Evolutionary conservation across 768 basidiomycete genomes (phyloP), one percentile per base, ranked within the genome.

Genomic region (Candolleomyces efflorescens): DNA sequence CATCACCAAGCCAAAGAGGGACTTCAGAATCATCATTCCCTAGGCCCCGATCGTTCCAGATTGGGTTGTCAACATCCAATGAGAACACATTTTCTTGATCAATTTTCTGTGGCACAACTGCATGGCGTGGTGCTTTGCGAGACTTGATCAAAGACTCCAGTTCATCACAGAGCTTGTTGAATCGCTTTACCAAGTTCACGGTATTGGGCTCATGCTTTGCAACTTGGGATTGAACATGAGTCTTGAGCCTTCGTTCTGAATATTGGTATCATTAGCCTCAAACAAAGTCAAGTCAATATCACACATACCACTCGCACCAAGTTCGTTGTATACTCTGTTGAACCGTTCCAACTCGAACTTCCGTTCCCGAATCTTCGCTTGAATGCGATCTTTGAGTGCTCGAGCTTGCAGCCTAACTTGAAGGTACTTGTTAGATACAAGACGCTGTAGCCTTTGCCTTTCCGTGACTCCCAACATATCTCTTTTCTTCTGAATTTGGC

Each of bases 21-120:
- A 60, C n/a, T 22, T 49, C 45, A 46, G 44, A 23, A 43, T 68
- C 61, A 24, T 70, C 66, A 44, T 60, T 62, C 17, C 44, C 54
- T 1, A 75, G 62, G 1, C 70, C 70, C 43, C 65, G 22, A 52
- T 73, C 68, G 49, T 72, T 65, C 71, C 74, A 76, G 17, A 75
- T 72, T 18, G 63, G 60, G 58, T 73, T 70, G 63, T 74, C 72
- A 27, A 76, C 70, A 63, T 75, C 72, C 0, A 76, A 62, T 2
- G 55, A 53, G 44, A 68, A 76, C 2, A 76, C 45, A 0, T 61
- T 60, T 12, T 64, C 54, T 10, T 26, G 24, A 0, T 62, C 55
- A 39, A 75, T 70, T 7, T 50, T 51, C 3, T 53, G 43, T 11
- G 73, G 74, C 0, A 59, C 49, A 11, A 64, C 10, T 12, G 68